Evolutionary conservation across 1,284 basidiomycete species (phyloP).

Genomic region (Puccinia coronata): DNA sequence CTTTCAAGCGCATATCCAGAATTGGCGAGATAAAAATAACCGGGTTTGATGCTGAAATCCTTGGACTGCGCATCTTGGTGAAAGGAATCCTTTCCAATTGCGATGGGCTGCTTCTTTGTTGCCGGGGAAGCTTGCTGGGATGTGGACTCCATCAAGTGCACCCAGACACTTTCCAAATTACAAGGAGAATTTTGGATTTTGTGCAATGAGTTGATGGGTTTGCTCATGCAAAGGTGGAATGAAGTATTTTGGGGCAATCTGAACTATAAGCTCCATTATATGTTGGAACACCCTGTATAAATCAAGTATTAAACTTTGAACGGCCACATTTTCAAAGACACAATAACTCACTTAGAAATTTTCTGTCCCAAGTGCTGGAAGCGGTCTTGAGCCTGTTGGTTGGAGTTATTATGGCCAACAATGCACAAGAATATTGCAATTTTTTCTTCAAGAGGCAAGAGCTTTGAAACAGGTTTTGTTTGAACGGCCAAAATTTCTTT

Average conservation of each 20-base stretch:
- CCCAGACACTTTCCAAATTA: constrained; percentile 60
- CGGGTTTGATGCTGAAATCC: constrained; percentile 57
- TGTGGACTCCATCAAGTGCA: constrained; percentile 61
- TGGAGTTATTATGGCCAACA: not conserved
- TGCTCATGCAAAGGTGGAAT: too few species aligned
- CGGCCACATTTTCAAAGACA: too few species aligned
- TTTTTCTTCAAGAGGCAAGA: not conserved
- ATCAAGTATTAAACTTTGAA: too few species aligned
- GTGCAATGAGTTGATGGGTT: too few species aligned
- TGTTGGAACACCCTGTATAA: too few species aligned
- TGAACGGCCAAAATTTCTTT: not conserved
- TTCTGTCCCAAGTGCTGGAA: constrained; percentile 51
- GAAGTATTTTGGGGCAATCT: too few species aligned
- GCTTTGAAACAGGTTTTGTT: not conserved
- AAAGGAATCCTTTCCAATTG: constrained; percentile 59
- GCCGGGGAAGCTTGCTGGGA: constrained; percentile 56
- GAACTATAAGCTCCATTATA: not conserved
- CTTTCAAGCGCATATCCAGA: constrained; percentile 59
- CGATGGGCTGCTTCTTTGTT: constrained; percentile 54
- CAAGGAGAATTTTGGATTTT: constrained; percentile 1
- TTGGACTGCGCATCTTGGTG: constrained; percentile 53
- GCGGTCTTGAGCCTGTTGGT: constrained; percentile 29
- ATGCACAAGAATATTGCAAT: not conserved
- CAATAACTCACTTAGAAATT: constrained; percentile 10
- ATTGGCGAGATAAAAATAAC: constrained; percentile 61